Base-by-base conservation (phyloP, 1,284 basidiomycete species). In the Ceratobasidium sp. region DNA sequence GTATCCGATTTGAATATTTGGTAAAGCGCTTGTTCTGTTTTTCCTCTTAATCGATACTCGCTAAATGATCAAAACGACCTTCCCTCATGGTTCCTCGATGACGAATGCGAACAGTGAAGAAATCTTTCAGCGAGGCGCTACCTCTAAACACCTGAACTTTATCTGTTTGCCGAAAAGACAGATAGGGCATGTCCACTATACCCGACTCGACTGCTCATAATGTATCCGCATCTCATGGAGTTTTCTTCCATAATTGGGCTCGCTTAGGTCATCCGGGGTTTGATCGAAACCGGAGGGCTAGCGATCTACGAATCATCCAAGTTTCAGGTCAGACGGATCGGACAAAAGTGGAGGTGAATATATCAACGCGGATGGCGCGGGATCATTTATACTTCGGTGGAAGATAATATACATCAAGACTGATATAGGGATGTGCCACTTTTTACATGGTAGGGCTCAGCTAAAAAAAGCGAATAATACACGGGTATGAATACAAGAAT, bases 201-300 rank as follows among this genome's bases (percentile, higher is more conserved):
- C 64, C 64, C 39, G 64, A 67, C 50, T 23, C 4, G 48, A 18
- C 26, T 45, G 9, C 9, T 28, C 62, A 46, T 14, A 16, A 23
- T n/a, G 21, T 43, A 67, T 41, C 50, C 48, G 21, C 18, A 14
- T 16, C 12, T 30, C 45, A 18, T 34, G 18, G 6, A 3, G 23
- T 5, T 28, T 18, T 34, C 30, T 67, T 32, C 64, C 36, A 67
- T 39, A 67, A 23, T n/a, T 1, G 50, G 8, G n/a, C 18, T 1
- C 12, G 64, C 64, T 67, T 67, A 67, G n/a, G 6, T 67, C 64
- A 67, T 55, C 32, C 50, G 50, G 50, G 23, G 64, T 52, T 67
- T 62, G 50, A 67, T 67, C 32, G 32, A 53, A 67, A 18, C 64
- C 64, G 64, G 48, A 26, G 48, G n/a, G n/a, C 14, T 6, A 39